phyloP scores from a whole-genome alignment of 2,329 filamentous ascomycete species.

The Penicillium hesseltinei region DNA sequence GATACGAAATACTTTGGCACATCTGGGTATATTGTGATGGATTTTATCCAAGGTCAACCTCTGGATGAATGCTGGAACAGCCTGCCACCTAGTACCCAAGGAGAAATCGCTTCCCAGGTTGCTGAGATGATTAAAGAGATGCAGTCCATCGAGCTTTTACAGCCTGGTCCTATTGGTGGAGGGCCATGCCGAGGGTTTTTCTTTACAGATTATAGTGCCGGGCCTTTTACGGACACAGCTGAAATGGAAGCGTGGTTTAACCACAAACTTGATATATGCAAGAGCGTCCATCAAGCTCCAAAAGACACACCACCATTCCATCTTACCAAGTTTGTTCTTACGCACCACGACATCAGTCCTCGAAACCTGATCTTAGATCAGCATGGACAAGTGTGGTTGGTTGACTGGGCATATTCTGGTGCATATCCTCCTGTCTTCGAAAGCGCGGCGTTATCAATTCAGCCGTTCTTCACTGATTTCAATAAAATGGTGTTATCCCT shows the following conservation, averaged over 20 bases:
- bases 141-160: no score
- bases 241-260: slow-evolving; percentile 29
- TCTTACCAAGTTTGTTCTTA: slow-evolving; percentile 21
- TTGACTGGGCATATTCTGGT: slow-evolving; percentile 24
- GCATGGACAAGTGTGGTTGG: slow-evolving; percentile 13
- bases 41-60: no score
- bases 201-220: slow-evolving; percentile 27
- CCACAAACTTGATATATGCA: slow-evolving; percentile 28
- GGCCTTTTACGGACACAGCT: slow-evolving; percentile 18
- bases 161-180: no score
- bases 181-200: neutral
- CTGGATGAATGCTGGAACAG: no score
- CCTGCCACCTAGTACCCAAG: no score
- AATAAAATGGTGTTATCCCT: slow-evolving; percentile 19
- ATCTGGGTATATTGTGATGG: no score
- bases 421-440: slow-evolving; percentile 26
- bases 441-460: slow-evolving; percentile 16
- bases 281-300: slow-evolving; percentile 12
- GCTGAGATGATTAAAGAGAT: no score
- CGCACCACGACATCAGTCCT: slow-evolving; percentile 23
- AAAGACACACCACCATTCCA: slow-evolving; percentile 15
- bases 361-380: slow-evolving; percentile 21
- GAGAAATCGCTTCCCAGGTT: no score
- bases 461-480: slow-evolving; percentile 21
- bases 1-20: no score